Evolutionary conservation across 179 eudicot genomes (phyloP).

Genomic region (Carnegiea gigantea): DNA sequence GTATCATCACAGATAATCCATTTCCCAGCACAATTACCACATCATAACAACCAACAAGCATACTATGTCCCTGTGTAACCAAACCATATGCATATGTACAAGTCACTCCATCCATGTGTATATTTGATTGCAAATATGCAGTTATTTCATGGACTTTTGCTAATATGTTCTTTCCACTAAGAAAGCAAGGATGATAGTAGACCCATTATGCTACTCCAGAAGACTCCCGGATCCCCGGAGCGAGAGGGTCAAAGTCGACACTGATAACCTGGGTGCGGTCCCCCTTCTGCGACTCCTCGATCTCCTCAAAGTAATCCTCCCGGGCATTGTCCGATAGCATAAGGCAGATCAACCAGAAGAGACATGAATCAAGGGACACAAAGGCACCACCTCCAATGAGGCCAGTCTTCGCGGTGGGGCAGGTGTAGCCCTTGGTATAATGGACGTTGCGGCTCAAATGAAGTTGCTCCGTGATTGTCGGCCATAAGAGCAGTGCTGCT

Average conservation of each 20-base stretch:
- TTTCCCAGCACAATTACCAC: neutral
- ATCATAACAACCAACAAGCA: neutral
- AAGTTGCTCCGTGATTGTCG: constrained; percentile 73
- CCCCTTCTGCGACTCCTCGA: constrained; percentile 37
- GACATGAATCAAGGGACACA: constrained; percentile 73
- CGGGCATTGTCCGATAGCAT: constrained; percentile 82
- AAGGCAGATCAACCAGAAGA: constrained; percentile 87
- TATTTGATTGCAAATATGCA: neutral
- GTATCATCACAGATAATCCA: neutral
- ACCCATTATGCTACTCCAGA: constrained; percentile 9
- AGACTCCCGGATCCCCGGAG: constrained; percentile 14
- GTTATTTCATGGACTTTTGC: neutral
- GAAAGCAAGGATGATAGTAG: neutral
- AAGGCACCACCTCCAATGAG: constrained; percentile 95
- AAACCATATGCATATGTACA: neutral
- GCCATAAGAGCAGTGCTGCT: constrained; percentile 72
- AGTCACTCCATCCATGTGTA: neutral
- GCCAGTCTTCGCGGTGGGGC: constrained; percentile 99
- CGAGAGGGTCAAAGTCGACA: constrained; percentile 29
- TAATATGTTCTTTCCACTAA: neutral
- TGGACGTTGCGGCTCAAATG: constrained; percentile 61
- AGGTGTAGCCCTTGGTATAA: constrained; percentile 40
- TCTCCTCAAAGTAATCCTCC: constrained; percentile 73
- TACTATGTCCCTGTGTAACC: neutral
- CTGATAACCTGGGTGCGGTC: constrained; percentile 26